Base-by-base conservation (phyloP, 108 stramenopile genomes). In the Skeletonema costatum region DNA sequence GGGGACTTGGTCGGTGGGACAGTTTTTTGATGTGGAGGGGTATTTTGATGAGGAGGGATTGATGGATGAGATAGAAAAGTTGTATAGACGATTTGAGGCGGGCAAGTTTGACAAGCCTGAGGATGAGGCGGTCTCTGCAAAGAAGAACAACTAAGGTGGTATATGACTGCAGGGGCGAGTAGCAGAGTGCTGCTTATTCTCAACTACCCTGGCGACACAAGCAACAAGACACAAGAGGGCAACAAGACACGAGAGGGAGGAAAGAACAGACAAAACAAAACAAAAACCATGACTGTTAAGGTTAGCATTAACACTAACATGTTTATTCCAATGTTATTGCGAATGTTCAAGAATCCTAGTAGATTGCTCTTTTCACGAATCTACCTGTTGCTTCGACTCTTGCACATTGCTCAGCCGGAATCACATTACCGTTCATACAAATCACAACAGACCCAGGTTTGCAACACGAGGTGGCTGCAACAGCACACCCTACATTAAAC, bases 1-100 rank as follows among this genome's bases (percentile, higher is more conserved):
- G 81, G 84, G 87, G 64, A 87, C 78, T 63, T 96, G 94, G 94
- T 87, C 86, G 58, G 90, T 97, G 51, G 97, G 97, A 11, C 81
- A 95, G 58, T 95, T 96, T 75, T 97, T 97, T 78, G 95, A 96
- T 75, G 88, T 87, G 78, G 93, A 95, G 21, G 97, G 97, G n/a
- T 86, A 90, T 71, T 97, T 97, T 86, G 95, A 92, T 77, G 94
- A 96, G 62, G 76, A 89, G 48, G 90, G 91, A 21, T 75, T 95
- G 51, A 71, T 85, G 64, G 66, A 89, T 58, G 87, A 85, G 65
- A 83, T 95, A 16, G 85, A 92, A 38, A 73, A 84, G 50, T 72
- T 93, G 11, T 92, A 85, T 64, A 58, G 71, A 42, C 82, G 85
- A 39, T 87, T 97, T 67, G 90, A 91, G 64, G 59, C 71, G 0